Conservation (phyloP, 2,329 filamentous ascomycete genomes). For the Pseudogymnoascus sp. region DNA sequence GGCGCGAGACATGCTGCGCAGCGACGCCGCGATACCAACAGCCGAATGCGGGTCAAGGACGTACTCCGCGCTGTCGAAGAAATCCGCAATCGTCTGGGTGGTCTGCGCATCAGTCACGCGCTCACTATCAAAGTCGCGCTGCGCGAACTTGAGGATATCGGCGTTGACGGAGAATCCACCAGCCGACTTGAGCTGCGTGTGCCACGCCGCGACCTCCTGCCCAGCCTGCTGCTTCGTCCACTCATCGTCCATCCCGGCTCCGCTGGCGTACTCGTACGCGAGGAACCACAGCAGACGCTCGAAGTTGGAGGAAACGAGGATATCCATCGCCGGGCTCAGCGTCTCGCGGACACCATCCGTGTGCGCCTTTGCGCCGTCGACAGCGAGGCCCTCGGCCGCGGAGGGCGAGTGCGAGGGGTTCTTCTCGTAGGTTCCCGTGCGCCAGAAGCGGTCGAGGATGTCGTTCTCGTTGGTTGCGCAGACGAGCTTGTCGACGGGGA, state of each 20-base stretch:
- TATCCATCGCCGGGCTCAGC: conserved; percentile 93
- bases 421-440: conserved; percentile 84
- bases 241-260: conserved; percentile 52
- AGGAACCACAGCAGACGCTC: conserved; percentile 93
- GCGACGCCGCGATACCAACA: conserved; percentile 71
- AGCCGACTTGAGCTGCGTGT: conserved; percentile 67
- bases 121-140: conserved; percentile 74
- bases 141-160: conserved; percentile 62
- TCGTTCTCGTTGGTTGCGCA: conserved; percentile 97
- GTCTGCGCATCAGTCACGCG: conserved; percentile 59
- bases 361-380: conserved; percentile 54
- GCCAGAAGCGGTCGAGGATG: conserved; percentile 92
- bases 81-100: conserved; percentile 52
- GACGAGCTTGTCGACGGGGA: conserved; percentile 80
- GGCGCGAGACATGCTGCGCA: conserved; percentile 55
- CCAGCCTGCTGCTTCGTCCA: conserved; percentile 63
- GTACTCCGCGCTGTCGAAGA: conserved; percentile 49
- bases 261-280: conserved; percentile 60
- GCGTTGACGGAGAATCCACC: conserved; percentile 76
- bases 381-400: conserved; percentile 45
- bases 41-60: conserved; percentile 90
- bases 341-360: conserved; percentile 78
- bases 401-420: conserved; percentile 51
- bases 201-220: conserved; percentile 70
- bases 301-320: conserved; percentile 92